Percentiles rank a stretch among this genome's conserved stretches.
Conservation (phyloP, 441 rosid genomes). For the Eutrema salsugineum region DNA sequence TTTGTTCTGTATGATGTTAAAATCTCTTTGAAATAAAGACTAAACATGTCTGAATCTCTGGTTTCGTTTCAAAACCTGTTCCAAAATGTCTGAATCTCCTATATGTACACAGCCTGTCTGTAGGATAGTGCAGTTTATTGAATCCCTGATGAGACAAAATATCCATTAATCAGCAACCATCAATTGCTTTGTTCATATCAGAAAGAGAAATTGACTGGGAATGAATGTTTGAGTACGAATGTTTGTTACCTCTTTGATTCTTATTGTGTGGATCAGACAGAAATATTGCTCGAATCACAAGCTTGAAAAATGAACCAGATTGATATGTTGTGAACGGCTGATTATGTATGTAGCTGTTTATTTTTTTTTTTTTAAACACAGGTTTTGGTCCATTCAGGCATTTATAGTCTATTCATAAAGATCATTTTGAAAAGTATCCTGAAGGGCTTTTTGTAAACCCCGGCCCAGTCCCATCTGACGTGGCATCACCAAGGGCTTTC, state of each 20-base stretch:
- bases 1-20: constrained; percentile 21
- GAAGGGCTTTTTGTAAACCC: background rate
- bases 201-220: background rate
- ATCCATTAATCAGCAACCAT: constrained; percentile 6
- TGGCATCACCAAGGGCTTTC: constrained; percentile 17
- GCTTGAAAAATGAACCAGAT: background rate
- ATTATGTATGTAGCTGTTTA: background rate
- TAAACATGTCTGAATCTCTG: constrained; percentile 2
- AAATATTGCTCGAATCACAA: background rate
- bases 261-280: background rate
- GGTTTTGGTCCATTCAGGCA: background rate
- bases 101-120: background rate
- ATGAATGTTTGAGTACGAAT: background rate
- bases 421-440: constrained; percentile 29
- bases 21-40: constrained; percentile 23
- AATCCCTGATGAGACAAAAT: constrained; percentile 37
- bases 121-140: constrained; percentile 57
- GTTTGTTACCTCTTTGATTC: background rate
- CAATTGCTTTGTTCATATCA: constrained; percentile 29
- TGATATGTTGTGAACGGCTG: background rate
- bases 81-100: background rate
- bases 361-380: no score
- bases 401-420: background rate
- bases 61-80: background rate
- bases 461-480: constrained; percentile 22